Base-by-base conservation (phyloP, 2,329 filamentous ascomycete genomes). In the Calonectria hawksworthii region DNA sequence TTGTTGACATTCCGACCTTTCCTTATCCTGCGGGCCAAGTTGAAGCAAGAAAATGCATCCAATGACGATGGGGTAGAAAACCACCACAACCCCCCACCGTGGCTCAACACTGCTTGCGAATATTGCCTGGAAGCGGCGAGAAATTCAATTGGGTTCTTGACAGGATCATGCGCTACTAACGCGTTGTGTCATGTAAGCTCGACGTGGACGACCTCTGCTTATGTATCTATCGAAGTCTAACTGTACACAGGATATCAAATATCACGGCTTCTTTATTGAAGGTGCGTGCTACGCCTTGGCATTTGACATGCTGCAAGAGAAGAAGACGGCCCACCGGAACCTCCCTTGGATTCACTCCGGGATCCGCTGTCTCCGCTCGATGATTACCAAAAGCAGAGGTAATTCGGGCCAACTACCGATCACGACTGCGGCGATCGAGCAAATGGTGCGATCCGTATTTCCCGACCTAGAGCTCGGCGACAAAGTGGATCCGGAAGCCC, bases 61-160 rank as follows among this genome's bases (percentile, higher is more conserved):
- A 21, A 52, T 23, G 50, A 44, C 32, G 51, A 51, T 36, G 74
- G 36, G 3, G 47, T 73, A 1, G 75, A 76, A 10, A 76, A 64
- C 10, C 28, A 77, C 9, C 80, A 80, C 28, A 71, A 71, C 6
- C 79, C 80, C 61, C 80, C 80, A 4, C 72, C 79, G 4, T 88
- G 86, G 86, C 81, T 88, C 1, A 85, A 88, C 36, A 86, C 84
- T 41, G 87, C 86, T 13, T 88, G 87, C 44, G 84, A 86, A 50
- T 83, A 86, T 64, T 85, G 85, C 5, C 73, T 87, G 4, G 84
- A 85, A 28, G 85, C 86, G 6, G 86, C 87, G 1, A 84, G 84
- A 61, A 83, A 84, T 61, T 84, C 84, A 0, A 84, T 88, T 16
- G 85, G 84, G 28, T 85, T 86, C 63, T 76, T 88, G 3, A 83